Evolutionary conservation across 75 land plant genomes (phyloP).

Genomic region (Azolla pinnata): DNA sequence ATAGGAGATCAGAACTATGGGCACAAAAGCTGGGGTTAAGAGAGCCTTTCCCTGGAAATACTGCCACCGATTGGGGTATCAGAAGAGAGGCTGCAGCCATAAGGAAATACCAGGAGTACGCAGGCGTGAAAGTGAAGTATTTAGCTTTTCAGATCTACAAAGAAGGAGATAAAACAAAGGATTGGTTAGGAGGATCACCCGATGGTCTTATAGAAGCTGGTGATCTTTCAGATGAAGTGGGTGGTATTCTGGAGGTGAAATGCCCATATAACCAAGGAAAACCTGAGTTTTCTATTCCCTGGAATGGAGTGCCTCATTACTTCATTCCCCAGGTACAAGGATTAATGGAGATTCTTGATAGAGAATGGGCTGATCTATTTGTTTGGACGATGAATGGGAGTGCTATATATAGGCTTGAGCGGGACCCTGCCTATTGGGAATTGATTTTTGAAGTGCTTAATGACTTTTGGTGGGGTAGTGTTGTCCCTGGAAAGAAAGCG

Average conservation of each 20-base stretch:
- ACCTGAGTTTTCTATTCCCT: conserved; percentile 67
- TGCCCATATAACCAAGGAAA: conserved; percentile 87
- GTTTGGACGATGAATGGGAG: conserved; percentile 90
- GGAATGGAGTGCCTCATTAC: conserved; percentile 66
- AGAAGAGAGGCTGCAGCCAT: conserved; percentile 60
- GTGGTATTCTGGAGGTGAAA: conserved; percentile 86
- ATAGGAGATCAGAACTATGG: conserved; percentile 21
- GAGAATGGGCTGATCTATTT: conserved; percentile 85
- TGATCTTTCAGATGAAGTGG: conserved; percentile 26
- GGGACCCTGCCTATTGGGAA: conserved; percentile 63
- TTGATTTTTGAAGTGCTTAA: conserved; percentile 50
- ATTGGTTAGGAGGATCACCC: conserved; percentile 90
- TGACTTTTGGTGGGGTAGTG: conserved; percentile 90
- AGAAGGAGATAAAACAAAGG: conserved; percentile 33
- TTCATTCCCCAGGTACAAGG: conserved; percentile 91
- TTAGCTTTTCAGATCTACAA: conserved; percentile 63
- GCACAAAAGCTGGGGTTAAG: conserved; percentile 31
- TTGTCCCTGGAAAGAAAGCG: conserved; percentile 72
- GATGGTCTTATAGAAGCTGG: conserved; percentile 60
- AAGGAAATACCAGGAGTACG: conserved; percentile 64
- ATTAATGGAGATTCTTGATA: conserved; percentile 60
- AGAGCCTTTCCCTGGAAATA: conserved; percentile 22
- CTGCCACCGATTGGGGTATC: conserved; percentile 83
- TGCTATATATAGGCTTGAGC: conserved; percentile 47
- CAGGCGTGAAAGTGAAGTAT: conserved; percentile 58